Evolutionary conservation across 371 early-diverging fungal genomes (phyloP), one percentile per base, ranked within the genome.

Genomic region (Syncephalis plumigaleata): DNA sequence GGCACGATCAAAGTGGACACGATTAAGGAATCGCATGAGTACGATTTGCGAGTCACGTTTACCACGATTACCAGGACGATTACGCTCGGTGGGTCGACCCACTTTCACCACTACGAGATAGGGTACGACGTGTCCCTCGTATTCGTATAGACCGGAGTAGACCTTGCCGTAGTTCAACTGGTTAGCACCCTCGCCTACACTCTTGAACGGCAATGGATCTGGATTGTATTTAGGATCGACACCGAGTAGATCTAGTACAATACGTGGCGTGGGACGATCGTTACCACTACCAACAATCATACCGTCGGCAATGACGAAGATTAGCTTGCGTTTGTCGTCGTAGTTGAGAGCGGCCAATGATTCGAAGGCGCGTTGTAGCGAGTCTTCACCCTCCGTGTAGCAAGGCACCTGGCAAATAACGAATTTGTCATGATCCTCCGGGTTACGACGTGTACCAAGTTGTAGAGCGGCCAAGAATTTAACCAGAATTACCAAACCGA

Each of bases 391-490:
- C 67, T 89, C 90, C 1, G 84, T 77, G 56, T 87, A 89, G 55
- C 84, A 82, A 5, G 87, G 79, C 2, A 87, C 79, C 57, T 91
- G 83, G 57, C 89, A 79, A 48, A 98, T 85, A 18, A 87, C 84
- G 64, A 96, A 96, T 63, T 87, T 85, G 53, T 87, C 84, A 39
- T 81, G 79, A 22, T 78, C 77, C 53, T 87, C 84, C 0, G 91
- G 89, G 1, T 79, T 75, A 4, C 75, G 70, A 13, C 55, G 55
- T 5, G 69, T 58, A 21, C 85, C 84, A 44, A 91, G 71, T 52
- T 87, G 92, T 56, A 92, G 61, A 1, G 93, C 93, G 15, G 91
- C 83, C 56, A 93, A 66, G 50, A 89, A 91, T 67, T 94, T 94
- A 66, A 94, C 73, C 40, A 79, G 65, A 39, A 92, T 91, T 9